These are phyloP conservation scores for Nissolia schottii DNA, from an alignment of 306 rosid species.

Conservation along the genomic window DNA sequence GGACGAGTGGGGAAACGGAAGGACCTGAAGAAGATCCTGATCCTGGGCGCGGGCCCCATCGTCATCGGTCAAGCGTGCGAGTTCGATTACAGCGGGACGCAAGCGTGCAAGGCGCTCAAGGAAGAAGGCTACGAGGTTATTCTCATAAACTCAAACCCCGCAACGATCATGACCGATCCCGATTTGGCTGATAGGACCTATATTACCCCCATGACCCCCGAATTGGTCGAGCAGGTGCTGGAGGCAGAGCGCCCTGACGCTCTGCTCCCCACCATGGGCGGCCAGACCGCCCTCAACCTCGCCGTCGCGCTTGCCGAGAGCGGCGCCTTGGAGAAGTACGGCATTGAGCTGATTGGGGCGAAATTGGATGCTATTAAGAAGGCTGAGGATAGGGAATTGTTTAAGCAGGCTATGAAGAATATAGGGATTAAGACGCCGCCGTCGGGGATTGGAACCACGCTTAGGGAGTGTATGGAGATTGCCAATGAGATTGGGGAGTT, in stretches of 20 bases:
- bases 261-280: conserved; percentile 92
- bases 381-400: conserved; percentile 87
- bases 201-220: conserved; percentile 90
- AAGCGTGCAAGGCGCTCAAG: conserved; percentile 85
- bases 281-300: conserved; percentile 87
- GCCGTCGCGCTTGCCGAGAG: conserved; percentile 80
- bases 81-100: conserved; percentile 94
- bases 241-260: conserved; percentile 90
- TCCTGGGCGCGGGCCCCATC: conserved; percentile 92
- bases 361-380: conserved; percentile 90
- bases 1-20: conserved; percentile 55
- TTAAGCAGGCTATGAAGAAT: conserved; percentile 83
- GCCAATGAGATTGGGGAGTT: conserved; percentile 65
- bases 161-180: conserved; percentile 98
- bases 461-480: conserved; percentile 57
- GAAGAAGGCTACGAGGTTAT: conserved; percentile 89
- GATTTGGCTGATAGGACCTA: conserved; percentile 78
- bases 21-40: conserved; percentile 84
- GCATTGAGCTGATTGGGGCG: conserved; percentile 85
- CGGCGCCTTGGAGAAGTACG: conserved; percentile 67
- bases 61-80: conserved; percentile 97
- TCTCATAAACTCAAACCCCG: conserved; percentile 89
- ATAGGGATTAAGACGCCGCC: conserved; percentile 87
- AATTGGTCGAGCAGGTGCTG: conserved; percentile 74
- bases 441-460: conserved; percentile 61